Evolutionary conservation across 306 rosid genomes (phyloP).

Genomic region (Begonia masoniana): DNA sequence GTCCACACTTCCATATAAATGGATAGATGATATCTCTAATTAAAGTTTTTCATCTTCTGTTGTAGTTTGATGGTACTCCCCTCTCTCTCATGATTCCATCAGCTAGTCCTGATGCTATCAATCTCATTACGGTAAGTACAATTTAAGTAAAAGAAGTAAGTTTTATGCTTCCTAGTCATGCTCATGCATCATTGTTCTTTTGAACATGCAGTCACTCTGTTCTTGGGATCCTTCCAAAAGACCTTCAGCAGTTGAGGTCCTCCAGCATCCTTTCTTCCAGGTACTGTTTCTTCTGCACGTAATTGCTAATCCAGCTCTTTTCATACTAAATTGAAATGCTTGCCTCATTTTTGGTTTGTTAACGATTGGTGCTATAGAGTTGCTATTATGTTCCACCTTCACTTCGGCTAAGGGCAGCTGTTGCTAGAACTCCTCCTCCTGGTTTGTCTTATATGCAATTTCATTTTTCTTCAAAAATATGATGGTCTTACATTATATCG

Average conservation of each 20-base stretch:
- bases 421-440: conserved; percentile 62
- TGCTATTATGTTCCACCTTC: conserved; percentile 91
- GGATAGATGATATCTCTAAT: too few species aligned
- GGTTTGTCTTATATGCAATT: conserved; percentile 8
- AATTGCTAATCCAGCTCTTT: too few species aligned
- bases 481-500: too few species aligned
- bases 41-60: not conserved
- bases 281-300: conserved; percentile 13
- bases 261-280: conserved; percentile 98
- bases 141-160: not conserved
- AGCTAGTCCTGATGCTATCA: conserved; percentile 60
- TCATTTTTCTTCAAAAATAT: not conserved
- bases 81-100: conserved; percentile 66
- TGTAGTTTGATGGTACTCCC: conserved; percentile 57
- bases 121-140: conserved; percentile 62
- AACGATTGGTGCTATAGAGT: conserved; percentile 25
- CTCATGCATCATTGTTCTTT: not conserved
- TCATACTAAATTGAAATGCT: too few species aligned
- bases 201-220: conserved; percentile 58
- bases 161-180: not conserved
- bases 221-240: conserved; percentile 96
- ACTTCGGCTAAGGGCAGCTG: conserved; percentile 54
- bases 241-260: conserved; percentile 86
- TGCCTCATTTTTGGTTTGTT: too few species aligned
- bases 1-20: too few species aligned